Conservation (phyloP, 2,329 filamentous ascomycete species). For the Hypoxylon sp. region DNA sequence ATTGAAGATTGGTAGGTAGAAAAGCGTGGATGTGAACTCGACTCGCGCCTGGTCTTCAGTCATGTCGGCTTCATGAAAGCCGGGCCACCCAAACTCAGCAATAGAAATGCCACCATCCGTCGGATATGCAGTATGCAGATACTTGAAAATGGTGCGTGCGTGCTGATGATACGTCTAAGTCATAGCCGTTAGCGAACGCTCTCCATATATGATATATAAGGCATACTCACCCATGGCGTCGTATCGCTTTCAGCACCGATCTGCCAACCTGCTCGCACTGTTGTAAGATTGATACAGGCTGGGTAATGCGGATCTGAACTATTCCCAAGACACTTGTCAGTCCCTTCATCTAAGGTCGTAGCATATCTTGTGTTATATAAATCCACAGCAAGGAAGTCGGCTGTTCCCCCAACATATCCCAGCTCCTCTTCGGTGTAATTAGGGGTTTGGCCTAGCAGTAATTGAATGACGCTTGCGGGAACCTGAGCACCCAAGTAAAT, state of each 20-base stretch:
- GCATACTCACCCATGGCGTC: not conserved
- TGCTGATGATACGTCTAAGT: slow-evolving; percentile 11
- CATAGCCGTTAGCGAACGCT: not conserved
- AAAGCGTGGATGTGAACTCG: slow-evolving; percentile 67
- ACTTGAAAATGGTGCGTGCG: slow-evolving; percentile 58
- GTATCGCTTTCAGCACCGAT: slow-evolving; percentile 59
- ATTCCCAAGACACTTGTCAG: slow-evolving; percentile 65
- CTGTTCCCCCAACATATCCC: slow-evolving; percentile 63
- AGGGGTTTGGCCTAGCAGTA: slow-evolving; percentile 61
- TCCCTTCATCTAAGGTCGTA: slow-evolving; percentile 61
- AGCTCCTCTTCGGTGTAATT: slow-evolving; percentile 63
- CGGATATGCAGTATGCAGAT: slow-evolving; percentile 72
- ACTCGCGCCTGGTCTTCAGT: slow-evolving; percentile 65
- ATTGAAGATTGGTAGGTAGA: slow-evolving; percentile 68
- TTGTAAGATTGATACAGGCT: slow-evolving; percentile 61
- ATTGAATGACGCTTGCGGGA: slow-evolving; percentile 62
- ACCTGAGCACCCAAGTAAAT: slow-evolving; percentile 67
- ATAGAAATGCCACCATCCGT: slow-evolving; percentile 63
- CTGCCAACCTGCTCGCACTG: not conserved
- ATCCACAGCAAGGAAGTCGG: slow-evolving; percentile 71
- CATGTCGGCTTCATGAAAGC: slow-evolving; percentile 63
- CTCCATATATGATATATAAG: not conserved
- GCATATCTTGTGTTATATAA: slow-evolving; percentile 71
- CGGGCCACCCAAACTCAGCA: slow-evolving; percentile 71
- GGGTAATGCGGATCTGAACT: slow-evolving; percentile 62